Conservation (phyloP, 768 basidiomycete species). For the Rhizopogon salebrosus region DNA sequence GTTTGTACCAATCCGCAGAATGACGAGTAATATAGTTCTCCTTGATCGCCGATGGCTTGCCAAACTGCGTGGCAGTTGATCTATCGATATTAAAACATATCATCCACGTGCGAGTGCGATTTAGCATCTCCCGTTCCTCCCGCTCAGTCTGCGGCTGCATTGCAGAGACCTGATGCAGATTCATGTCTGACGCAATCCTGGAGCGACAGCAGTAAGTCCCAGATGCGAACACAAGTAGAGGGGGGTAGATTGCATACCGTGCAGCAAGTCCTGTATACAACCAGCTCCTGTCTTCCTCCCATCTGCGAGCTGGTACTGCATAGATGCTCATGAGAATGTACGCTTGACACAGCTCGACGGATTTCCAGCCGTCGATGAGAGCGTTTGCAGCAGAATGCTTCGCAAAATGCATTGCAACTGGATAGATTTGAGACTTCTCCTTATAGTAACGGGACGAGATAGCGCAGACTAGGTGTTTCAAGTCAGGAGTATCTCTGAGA, state of each 20-base stretch:
- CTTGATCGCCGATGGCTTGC: constrained; percentile 83
- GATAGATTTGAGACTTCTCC: constrained; percentile 80
- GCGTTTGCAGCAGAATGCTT: constrained; percentile 78
- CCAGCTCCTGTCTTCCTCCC: constrained; percentile 92
- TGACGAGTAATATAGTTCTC: constrained; percentile 77
- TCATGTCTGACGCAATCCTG: constrained; percentile 85
- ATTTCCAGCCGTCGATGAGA: constrained; percentile 77
- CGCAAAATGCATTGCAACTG: constrained; percentile 86
- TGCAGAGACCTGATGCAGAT: constrained; percentile 65
- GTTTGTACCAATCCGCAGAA: constrained; percentile 72
- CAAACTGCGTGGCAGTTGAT: constrained; percentile 83
- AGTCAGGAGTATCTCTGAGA: background rate
- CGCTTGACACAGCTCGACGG: constrained; percentile 86
- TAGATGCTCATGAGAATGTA: constrained; percentile 86
- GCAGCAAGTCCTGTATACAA: constrained; percentile 84
- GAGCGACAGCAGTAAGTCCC: background rate
- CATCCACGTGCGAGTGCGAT: constrained; percentile 85
- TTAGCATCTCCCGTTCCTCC: constrained; percentile 78
- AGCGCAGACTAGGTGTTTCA: constrained; percentile 59
- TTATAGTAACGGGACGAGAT: constrained; percentile 77
- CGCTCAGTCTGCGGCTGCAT: constrained; percentile 65
- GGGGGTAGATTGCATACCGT: constrained; percentile 35
- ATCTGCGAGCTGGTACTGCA: constrained; percentile 71
- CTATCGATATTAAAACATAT: constrained; percentile 87
- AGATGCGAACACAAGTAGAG: background rate